A percentile compares a stretch with the other conserved stretches of the same genome.
These are phyloP conservation scores for Myxozyma udenii DNA, from an alignment of 805 yeast species.

Conservation along the genomic window DNA sequence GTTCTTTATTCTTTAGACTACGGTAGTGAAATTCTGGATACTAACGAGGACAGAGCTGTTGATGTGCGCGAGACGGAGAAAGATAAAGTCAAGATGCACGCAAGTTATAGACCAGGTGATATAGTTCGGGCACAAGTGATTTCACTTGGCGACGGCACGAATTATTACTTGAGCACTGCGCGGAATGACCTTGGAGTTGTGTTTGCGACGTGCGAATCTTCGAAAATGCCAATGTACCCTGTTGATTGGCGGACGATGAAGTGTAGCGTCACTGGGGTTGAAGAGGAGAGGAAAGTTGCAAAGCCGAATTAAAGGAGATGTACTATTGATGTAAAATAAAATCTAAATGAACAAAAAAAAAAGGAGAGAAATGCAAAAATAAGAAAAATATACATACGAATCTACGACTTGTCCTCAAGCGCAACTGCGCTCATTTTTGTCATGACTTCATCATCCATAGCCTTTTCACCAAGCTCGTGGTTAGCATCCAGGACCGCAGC, in stretches of 20 bases:
- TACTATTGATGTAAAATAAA: neutral
- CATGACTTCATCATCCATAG: constrained; percentile 15
- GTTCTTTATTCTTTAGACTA: neutral
- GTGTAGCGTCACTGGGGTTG: constrained; percentile 66
- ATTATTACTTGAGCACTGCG: constrained; percentile 86
- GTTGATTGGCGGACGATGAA: constrained; percentile 96
- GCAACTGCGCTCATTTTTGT: constrained; percentile 21
- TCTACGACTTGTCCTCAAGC: constrained; percentile 12
- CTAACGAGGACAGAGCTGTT: constrained; percentile 5
- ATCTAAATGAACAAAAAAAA: neutral
- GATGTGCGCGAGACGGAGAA: constrained; percentile 89
- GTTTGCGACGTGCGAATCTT: constrained; percentile 68
- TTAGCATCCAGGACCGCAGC: constrained; percentile 16
- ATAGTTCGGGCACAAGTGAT: constrained; percentile 71
- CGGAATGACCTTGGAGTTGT: constrained; percentile 90
- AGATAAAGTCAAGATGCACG: constrained; percentile 75
- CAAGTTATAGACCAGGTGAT: constrained; percentile 88
- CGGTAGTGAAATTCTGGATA: neutral
- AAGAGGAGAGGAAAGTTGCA: constrained; percentile 86
- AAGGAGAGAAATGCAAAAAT: neutral
- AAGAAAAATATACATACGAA: neutral
- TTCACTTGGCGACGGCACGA: constrained; percentile 90
- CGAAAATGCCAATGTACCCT: constrained; percentile 78
- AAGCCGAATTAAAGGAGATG: constrained; percentile 49
- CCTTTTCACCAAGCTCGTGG: constrained; percentile 19